Conservation (phyloP, 208 protist species). For the Leishmania tropica region DNA sequence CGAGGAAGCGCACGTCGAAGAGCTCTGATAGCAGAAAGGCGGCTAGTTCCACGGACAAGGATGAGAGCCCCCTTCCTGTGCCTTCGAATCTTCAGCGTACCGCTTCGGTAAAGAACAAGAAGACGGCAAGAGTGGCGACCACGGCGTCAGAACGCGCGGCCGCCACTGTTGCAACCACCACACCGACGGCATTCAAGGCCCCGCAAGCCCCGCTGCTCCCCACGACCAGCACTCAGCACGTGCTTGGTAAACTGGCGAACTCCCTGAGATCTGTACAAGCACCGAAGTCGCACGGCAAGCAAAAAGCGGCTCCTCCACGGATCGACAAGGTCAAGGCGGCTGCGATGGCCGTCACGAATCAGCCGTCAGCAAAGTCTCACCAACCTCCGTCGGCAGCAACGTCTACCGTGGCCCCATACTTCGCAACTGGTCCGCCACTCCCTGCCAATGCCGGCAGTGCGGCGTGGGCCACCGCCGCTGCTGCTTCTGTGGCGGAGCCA, state of each 20-base stretch:
- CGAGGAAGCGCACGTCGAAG: background rate
- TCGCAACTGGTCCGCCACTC: background rate
- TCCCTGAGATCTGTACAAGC: background rate
- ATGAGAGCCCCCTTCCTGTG: background rate
- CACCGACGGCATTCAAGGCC: background rate
- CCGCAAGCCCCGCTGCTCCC: background rate
- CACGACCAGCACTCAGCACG: constrained; percentile 1
- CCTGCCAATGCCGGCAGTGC: background rate
- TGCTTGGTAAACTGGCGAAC: background rate
- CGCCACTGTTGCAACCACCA: background rate
- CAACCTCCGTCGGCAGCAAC: background rate
- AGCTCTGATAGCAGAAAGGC: background rate
- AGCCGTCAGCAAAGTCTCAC: background rate
- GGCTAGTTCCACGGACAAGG: background rate
- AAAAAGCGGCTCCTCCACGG: background rate
- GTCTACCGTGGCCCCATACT: background rate
- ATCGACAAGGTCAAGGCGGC: background rate
- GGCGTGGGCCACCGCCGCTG: background rate
- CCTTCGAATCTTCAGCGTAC: background rate
- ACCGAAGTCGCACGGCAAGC: background rate
- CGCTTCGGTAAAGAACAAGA: background rate
- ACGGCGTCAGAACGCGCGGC: background rate
- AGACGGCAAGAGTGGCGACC: background rate
- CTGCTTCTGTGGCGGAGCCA: background rate
- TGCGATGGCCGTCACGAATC: background rate